Conservation (phyloP, 768 basidiomycete genomes). For the Psilocybe sp. region DNA sequence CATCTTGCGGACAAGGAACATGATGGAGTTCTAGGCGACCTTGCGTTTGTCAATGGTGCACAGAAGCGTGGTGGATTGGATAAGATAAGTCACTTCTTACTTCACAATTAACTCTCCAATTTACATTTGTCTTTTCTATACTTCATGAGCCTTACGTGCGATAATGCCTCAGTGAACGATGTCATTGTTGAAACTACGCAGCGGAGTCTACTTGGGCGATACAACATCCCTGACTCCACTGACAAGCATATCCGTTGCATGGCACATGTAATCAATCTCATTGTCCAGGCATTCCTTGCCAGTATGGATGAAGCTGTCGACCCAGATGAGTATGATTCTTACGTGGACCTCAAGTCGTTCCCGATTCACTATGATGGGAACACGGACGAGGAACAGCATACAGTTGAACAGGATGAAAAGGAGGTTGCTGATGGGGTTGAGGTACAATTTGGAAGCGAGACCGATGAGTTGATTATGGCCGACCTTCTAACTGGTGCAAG, state of each 20-base stretch:
- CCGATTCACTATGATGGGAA: constrained; percentile 28
- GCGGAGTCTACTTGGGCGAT: constrained; percentile 16
- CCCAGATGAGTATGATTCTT: constrained; percentile 25
- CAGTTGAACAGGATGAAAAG: constrained; percentile 17
- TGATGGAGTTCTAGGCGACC: too few relatives aligned
- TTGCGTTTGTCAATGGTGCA: too few relatives aligned
- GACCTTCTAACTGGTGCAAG: constrained; percentile 10
- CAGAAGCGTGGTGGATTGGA: too few relatives aligned
- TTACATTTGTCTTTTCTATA: constrained; percentile 1
- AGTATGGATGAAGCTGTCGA: constrained; percentile 22
- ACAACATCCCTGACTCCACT: constrained; percentile 21
- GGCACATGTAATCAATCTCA: constrained; percentile 34
- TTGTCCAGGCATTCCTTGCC: constrained; percentile 30
- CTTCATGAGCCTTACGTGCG: constrained; percentile 21
- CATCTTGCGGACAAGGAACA: too few relatives aligned
- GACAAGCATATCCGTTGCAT: constrained; percentile 34
- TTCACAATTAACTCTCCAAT: too few relatives aligned
- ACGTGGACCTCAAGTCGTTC: constrained; percentile 20
- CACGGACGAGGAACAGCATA: constrained; percentile 17
- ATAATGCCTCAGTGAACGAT: constrained; percentile 33
- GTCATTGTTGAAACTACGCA: constrained; percentile 24
- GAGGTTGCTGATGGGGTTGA: too few relatives aligned
- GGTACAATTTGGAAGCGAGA: too few relatives aligned
- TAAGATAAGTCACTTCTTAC: too few relatives aligned
- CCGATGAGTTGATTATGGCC: too few relatives aligned